Conservation (phyloP, 495 filamentous ascomycete species). For the Acidiella bohemica region DNA sequence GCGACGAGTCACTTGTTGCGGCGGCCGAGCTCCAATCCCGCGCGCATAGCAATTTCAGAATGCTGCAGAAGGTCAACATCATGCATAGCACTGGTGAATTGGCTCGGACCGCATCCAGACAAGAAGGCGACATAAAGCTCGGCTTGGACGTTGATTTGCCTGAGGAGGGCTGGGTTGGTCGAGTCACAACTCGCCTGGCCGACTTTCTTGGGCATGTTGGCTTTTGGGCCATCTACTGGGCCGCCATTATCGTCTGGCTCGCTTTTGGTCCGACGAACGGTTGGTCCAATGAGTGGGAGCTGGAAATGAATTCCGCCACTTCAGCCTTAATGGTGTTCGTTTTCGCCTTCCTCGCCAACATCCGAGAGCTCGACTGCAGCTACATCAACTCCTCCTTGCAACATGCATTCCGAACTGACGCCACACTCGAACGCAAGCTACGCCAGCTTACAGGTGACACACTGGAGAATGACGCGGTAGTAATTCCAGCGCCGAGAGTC, state of each 20-base stretch:
- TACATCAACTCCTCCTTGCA: background rate
- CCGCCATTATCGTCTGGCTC: background rate
- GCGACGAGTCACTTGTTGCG: background rate
- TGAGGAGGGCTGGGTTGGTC: background rate
- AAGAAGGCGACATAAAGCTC: too few relatives aligned
- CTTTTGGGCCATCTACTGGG: background rate
- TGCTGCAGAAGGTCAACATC: background rate
- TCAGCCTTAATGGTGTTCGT: constrained; percentile 4
- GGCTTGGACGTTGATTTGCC: too few relatives aligned
- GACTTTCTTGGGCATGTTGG: background rate
- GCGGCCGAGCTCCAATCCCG: background rate
- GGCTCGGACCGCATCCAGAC: too few relatives aligned
- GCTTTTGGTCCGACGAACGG: background rate
- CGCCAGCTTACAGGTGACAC: background rate
- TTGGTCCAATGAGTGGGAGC: constrained; percentile 2
- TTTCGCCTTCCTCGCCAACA: constrained; percentile 1
- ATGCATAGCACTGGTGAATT: too few relatives aligned
- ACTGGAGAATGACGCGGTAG: background rate
- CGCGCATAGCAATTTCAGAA: background rate
- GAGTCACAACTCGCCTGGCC: background rate
- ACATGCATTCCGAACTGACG: background rate
- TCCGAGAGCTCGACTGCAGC: background rate
- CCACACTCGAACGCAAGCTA: background rate
- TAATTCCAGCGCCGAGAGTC: background rate
- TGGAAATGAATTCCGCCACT: constrained; percentile 1